A percentile compares a stretch with the other conserved stretches of the same genome.
phyloP scores from a whole-genome alignment of 2,329 filamentous ascomycete species.

The Knoxdaviesia capensis region DNA sequence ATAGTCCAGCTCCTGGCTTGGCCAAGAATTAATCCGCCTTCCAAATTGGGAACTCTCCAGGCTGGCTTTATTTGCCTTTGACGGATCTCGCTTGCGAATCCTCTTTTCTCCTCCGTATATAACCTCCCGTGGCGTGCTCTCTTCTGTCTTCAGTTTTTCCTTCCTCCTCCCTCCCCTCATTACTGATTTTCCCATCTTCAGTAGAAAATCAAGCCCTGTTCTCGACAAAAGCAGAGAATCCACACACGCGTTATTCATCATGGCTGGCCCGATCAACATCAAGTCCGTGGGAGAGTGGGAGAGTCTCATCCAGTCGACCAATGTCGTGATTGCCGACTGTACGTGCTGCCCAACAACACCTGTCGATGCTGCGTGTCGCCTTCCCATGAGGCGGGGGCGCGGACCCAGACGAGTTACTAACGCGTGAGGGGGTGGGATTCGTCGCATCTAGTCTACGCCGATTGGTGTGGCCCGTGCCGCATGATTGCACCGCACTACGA shows the following conservation, averaged over 20 bases:
- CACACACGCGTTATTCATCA: conserved; percentile 5
- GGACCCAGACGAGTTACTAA: background rate
- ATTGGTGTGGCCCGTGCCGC: conserved; percentile 91
- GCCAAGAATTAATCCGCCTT: too few relatives aligned
- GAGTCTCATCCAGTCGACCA: conserved; percentile 48
- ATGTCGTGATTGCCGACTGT: conserved; percentile 83
- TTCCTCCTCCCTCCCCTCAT: too few relatives aligned
- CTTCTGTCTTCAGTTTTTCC: too few relatives aligned
- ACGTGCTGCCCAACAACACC: conserved; percentile 15
- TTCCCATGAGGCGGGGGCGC: background rate
- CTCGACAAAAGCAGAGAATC: too few relatives aligned
- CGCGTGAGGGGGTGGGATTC: background rate
- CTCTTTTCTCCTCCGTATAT: too few relatives aligned
- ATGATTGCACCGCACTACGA: conserved; percentile 80
- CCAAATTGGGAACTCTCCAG: too few relatives aligned
- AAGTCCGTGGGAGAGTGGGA: conserved; percentile 51
- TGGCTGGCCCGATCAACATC: conserved; percentile 33
- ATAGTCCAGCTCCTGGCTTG: too few relatives aligned
- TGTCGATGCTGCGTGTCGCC: background rate
- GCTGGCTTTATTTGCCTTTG: too few relatives aligned
- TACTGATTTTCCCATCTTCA: too few relatives aligned
- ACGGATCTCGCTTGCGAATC: too few relatives aligned
- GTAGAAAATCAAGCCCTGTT: too few relatives aligned
- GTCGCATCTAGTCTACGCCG: conserved; percentile 55
- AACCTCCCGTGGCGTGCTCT: too few relatives aligned